These are phyloP conservation scores for Ceratobasidium theobromae DNA, from an alignment of 1,284 basidiomycete species.

Conservation along the genomic window DNA sequence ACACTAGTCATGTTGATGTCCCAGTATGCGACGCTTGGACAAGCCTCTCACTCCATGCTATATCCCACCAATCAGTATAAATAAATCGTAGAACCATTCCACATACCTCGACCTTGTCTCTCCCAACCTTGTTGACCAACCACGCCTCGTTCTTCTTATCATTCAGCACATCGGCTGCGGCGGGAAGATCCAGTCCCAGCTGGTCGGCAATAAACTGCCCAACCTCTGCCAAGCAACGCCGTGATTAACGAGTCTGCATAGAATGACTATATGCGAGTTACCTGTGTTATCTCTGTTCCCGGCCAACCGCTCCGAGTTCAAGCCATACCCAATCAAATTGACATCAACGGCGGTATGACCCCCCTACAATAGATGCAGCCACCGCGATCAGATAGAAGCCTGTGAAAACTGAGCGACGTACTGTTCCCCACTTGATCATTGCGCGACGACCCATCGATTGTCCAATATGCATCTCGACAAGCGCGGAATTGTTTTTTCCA, in stretches of 20 bases:
- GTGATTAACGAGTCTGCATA: not conserved
- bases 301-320: constrained; percentile 8
- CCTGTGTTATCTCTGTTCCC: constrained; percentile 35
- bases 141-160: constrained; percentile 29
- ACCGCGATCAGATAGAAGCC: not conserved
- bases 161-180: constrained; percentile 30
- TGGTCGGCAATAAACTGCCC: constrained; percentile 35
- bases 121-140: constrained; percentile 34
- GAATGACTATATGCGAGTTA: not conserved
- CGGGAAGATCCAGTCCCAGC: constrained; percentile 32
- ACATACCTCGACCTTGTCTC: constrained; percentile 31
- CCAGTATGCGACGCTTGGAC: not conserved
- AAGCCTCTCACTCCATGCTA: not conserved
- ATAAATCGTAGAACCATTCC: not conserved
- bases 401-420: not conserved
- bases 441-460: constrained; percentile 33
- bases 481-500: constrained; percentile 18
- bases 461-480: constrained; percentile 33
- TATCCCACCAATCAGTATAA: not conserved
- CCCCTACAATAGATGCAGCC: not conserved
- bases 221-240: constrained; percentile 23
- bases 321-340: constrained; percentile 36
- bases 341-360: constrained; percentile 31
- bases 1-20: constrained; percentile 3
- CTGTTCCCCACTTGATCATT: constrained; percentile 33